These are phyloP conservation scores for Colletotrichum tamarilloi DNA, from an alignment of 2,329 filamentous ascomycete species.

Conservation along the genomic window DNA sequence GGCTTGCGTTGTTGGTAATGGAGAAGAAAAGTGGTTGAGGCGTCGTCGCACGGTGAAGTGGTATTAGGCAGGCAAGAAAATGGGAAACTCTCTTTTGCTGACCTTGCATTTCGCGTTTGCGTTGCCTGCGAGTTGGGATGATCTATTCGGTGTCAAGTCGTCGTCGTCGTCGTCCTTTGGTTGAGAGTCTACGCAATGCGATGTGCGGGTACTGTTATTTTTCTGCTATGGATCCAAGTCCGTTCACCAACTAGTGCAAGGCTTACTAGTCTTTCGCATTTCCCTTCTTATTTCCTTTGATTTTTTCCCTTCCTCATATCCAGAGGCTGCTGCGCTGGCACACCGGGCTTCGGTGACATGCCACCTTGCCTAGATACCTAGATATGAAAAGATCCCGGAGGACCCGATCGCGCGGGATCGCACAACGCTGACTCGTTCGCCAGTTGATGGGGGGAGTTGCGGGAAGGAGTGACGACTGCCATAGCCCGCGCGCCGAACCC, in stretches of 20 bases:
- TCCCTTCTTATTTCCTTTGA: not conserved
- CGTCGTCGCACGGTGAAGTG: not conserved
- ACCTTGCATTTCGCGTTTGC: not conserved
- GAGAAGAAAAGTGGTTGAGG: not conserved
- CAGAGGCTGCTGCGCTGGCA: not conserved
- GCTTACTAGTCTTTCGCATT: not conserved
- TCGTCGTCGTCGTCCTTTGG: not conserved
- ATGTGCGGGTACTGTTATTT: not conserved
- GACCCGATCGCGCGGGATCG: not conserved
- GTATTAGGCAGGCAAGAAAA: not conserved
- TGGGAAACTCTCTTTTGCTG: constrained; percentile 1
- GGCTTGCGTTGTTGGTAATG: constrained; percentile 3
- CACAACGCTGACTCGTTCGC: not conserved
- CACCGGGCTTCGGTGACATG: not conserved
- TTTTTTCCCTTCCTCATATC: not conserved
- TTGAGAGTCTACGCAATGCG: not conserved
- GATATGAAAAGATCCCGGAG: not conserved
- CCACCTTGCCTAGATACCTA: too few relatives aligned
- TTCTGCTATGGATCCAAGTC: not conserved
- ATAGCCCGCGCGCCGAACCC: not conserved
- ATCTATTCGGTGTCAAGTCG: not conserved
- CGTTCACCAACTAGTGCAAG: not conserved
- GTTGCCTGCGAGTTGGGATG: constrained; percentile 1
- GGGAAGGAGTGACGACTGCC: not conserved
- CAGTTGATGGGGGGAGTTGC: not conserved